Evolutionary conservation across 1,139 yeast species (phyloP), one percentile per base, ranked within the genome.

Genomic region (Kodamaea arcana): DNA sequence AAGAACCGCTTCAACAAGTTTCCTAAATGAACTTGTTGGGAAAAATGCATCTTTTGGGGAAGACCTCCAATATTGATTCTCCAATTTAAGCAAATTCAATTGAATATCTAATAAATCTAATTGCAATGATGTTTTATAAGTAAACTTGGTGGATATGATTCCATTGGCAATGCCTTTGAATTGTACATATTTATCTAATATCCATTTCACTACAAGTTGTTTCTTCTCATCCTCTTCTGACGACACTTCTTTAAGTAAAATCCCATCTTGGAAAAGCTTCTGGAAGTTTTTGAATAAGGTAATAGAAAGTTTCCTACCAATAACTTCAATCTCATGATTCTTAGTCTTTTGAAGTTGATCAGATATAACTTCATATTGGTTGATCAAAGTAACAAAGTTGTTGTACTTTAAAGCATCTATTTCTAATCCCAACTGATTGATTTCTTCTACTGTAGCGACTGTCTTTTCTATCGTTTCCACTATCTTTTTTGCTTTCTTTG

Each of bases 41-140:
- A 86, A 87, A 52, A 63, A 82, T 24, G 73, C 76, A 25, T 61
- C 71, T 15, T 62, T 62, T 15, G 60, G 58, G 31, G 69, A 69
- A 1, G 80, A 67, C 11, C 74, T 74, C 51, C 79, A 62, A 47
- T 70, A 61, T 22, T 62, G 59, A 32, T 80, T 67, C 57, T 87
- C 95, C 31, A 75, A 56, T 48, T 71, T 76, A 25, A 87, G 47
- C 18, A 84, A 61, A 40, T 80, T 82, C 64, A 87, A 62, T 36
- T 70, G 60, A 9, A 80, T 67, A 37, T 84, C 88, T 40, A 86
- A 52, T 33, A 77, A 67, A 50, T 84, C 88, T 31, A 83, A 55
- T 46, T 77, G 78, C 32, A 75, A 55, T 1, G 79, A 72, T 16
- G 72, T 61, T 33, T 62, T 60, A 32, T 52, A 57, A 4, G 60